Evolutionary conservation across 345 rosid genomes (phyloP).

Genomic region (Eucalyptus globulus): DNA sequence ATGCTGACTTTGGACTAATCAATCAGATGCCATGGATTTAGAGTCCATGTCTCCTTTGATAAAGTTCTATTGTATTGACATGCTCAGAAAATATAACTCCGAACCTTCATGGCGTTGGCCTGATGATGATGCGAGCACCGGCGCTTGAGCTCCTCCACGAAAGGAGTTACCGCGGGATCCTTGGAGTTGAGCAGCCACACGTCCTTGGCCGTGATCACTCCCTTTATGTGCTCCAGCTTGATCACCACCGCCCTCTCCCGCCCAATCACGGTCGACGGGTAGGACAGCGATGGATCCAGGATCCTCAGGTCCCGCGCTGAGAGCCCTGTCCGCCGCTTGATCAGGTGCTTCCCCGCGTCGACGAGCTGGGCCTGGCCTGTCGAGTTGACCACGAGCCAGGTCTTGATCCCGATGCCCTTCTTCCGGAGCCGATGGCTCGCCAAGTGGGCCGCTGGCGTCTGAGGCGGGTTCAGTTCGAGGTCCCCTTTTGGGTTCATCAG

Average conservation of each 20-base stretch:
- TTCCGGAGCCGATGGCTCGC: not conserved
- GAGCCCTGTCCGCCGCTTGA: not conserved
- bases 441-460: not conserved
- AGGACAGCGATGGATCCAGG: not conserved
- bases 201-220: conserved; percentile 1
- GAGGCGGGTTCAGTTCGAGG: not conserved
- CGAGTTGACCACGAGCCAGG: not conserved
- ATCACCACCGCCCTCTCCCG: not conserved
- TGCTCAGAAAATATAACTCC: not conserved
- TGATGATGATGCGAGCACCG: not conserved
- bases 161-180: not conserved
- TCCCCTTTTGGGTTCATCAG: not conserved
- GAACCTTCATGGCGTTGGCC: not conserved
- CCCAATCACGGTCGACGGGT: not conserved
- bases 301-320: not conserved
- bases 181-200: not conserved
- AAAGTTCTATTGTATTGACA: not conserved
- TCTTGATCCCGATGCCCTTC: not conserved
- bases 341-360: not conserved
- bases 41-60: not conserved
- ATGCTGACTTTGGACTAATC: not conserved
- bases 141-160: not conserved
- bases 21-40: not conserved
- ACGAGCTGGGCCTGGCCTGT: not conserved
- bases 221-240: not conserved